Evolutionary conservation across 331 rosid species (phyloP).

Genomic region (Pyrus hybrid): DNA sequence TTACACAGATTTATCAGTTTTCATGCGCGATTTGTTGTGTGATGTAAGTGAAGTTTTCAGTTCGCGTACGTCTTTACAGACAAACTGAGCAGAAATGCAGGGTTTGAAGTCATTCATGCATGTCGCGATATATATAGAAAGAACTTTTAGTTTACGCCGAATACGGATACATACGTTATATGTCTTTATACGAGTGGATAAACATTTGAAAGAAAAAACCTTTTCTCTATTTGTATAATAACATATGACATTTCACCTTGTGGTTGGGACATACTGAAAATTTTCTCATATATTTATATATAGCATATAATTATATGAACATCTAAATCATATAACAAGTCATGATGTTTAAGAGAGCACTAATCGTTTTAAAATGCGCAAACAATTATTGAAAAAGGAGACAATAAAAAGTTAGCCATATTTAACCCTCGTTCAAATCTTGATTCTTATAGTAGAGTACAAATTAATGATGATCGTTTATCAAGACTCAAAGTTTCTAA

Average conservation of each 20-base stretch:
- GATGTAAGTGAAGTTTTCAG: neutral
- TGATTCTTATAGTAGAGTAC: neutral
- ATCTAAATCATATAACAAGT: neutral
- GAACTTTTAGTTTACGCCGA: too few species aligned
- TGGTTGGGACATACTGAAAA: too few species aligned
- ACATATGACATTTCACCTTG: accelerated
- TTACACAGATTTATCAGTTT: neutral
- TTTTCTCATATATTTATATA: too few species aligned
- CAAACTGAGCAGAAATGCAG: neutral
- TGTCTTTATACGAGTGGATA: too few species aligned
- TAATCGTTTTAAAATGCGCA: neutral
- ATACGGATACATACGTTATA: too few species aligned
- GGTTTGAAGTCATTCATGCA: neutral
- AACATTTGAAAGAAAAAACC: too few species aligned
- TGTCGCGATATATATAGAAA: too few species aligned
- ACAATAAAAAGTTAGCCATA: neutral
- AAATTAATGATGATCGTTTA: too few species aligned
- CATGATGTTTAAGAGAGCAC: neutral
- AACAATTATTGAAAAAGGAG: neutral
- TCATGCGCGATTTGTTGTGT: neutral
- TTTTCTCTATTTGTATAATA: too few species aligned
- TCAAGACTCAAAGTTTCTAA: too few species aligned
- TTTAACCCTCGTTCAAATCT: neutral
- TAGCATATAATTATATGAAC: too few species aligned
- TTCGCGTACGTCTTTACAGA: neutral